Conservation (phyloP, 176 grass and related monocot genomes). For the Oryza glaberrima region DNA sequence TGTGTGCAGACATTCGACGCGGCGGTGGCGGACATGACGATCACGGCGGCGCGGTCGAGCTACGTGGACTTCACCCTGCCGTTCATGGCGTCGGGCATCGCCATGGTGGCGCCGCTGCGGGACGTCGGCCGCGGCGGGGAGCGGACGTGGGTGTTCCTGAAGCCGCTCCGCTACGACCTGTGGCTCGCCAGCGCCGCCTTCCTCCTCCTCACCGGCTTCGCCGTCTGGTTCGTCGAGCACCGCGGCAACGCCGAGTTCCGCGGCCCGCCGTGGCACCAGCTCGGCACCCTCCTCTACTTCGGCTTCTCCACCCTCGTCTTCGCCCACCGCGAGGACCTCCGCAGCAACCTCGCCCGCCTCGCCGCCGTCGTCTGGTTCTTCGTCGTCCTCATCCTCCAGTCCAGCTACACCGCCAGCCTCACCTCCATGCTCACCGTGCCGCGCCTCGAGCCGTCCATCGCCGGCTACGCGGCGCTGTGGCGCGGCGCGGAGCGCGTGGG, state of each 20-base stretch:
- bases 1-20: constrained; percentile 61
- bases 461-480: constrained; percentile 44
- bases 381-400: constrained; percentile 76
- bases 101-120: constrained; percentile 61
- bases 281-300: constrained; percentile 73
- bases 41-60: constrained; percentile 54
- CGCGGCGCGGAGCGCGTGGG: constrained; percentile 37
- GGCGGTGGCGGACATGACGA: constrained; percentile 72
- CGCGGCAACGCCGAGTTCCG: constrained; percentile 60
- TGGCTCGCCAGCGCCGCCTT: constrained; percentile 59
- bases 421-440: constrained; percentile 79
- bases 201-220: constrained; percentile 71
- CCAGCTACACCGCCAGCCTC: constrained; percentile 87
- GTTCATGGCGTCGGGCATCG: constrained; percentile 50
- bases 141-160: constrained; percentile 69
- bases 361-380: constrained; percentile 70
- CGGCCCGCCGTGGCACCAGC: constrained; percentile 47
- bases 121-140: constrained; percentile 32
- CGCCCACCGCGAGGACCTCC: constrained; percentile 57
- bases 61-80: constrained; percentile 77
- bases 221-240: constrained; percentile 77
- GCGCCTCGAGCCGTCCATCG: constrained; percentile 46
- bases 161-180: constrained; percentile 62
- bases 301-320: constrained; percentile 70
- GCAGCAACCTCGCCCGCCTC: constrained; percentile 65